Base-by-base conservation (phyloP, 208 protist genomes). In the Leishmania amazonensis region DNA sequence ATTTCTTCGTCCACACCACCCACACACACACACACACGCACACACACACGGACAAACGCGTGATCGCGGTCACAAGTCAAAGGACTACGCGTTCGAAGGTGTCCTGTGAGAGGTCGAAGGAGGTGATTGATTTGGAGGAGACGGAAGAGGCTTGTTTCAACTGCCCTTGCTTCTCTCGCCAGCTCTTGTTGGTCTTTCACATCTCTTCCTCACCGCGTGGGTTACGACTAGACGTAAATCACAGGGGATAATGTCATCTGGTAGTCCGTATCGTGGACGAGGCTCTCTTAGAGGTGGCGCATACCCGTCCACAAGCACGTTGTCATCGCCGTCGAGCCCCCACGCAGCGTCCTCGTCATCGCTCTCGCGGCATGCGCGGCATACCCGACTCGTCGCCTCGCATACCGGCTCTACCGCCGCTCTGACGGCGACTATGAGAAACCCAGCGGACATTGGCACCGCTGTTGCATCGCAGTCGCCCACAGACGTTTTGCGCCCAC, bases 341-440 rank as follows among this genome's bases (percentile, higher is more conserved):
- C 80, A 40, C 47, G 31, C 79, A 17, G 19, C 51, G 53, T 54
- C 49, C 15, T 21, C 79, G 1, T 40, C 40, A 21, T n/a, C 57
- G 42, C 79, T 54, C 71, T 76, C 68, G 15, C 58, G n/a, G 77
- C 77, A 80, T 65, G 53, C 47, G n/a, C 77, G 35, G n/a, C 72
- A 60, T 5, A 28, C 49, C 0, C 72, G 51, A 51, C 51, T 13
- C 21, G 49, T 68, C 57, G 54, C 42, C 3, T 21, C 72, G 13
- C 72, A 62, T 62, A 9, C 35, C n/a, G 40, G 47, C 19, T 42
- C 72, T 35, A 42, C 51, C 15, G 72, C 49, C 35, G 51, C 51
- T 5, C 19, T 31, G 11, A n/a, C 72, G 19, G 24, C 72, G 47
- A 11, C 72, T 6, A 64, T 54, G 49, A 62, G 40, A 4, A 38